phyloP scores from a whole-genome alignment of 495 filamentous ascomycete species.

The Bryoglossum gracile region DNA sequence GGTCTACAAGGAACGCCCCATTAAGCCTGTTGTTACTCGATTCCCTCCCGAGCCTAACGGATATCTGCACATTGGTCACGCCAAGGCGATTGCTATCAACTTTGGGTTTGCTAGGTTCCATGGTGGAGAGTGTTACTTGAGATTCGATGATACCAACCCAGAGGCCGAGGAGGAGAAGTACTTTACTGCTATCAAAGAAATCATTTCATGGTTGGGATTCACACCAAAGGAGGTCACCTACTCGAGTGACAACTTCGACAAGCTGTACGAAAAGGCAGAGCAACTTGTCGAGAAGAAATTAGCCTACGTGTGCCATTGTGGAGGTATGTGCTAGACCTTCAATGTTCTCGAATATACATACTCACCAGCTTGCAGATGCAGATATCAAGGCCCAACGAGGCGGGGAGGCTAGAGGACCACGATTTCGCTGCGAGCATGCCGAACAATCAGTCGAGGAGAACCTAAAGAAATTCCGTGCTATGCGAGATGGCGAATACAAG shows the following conservation, averaged over 20 bases:
- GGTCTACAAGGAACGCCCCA: slow-evolving; percentile 70
- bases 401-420: slow-evolving; percentile 46
- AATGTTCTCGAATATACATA: no score
- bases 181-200: slow-evolving; percentile 70
- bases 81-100: slow-evolving; percentile 95
- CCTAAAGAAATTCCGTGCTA: slow-evolving; percentile 73
- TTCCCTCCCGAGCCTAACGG: slow-evolving; percentile 91
- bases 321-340: slow-evolving; percentile 9
- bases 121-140: slow-evolving; percentile 55
- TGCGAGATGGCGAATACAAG: slow-evolving; percentile 87
- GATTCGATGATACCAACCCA: slow-evolving; percentile 71
- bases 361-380: slow-evolving; percentile 34
- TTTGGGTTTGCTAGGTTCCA: slow-evolving; percentile 90
- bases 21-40: slow-evolving; percentile 60
- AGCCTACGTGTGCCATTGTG: slow-evolving; percentile 62
- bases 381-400: slow-evolving; percentile 84
- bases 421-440: slow-evolving; percentile 75
- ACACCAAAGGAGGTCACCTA: slow-evolving; percentile 72
- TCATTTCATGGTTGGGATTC: slow-evolving; percentile 77
- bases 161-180: slow-evolving; percentile 75
- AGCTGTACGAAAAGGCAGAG: slow-evolving; percentile 81
- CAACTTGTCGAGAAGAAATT: slow-evolving; percentile 64
- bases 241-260: slow-evolving; percentile 69
- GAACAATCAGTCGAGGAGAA: slow-evolving; percentile 68
- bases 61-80: slow-evolving; percentile 83